These are phyloP conservation scores for Leishmania tarentolae DNA, from an alignment of 208 protist species.

Conservation along the genomic window DNA sequence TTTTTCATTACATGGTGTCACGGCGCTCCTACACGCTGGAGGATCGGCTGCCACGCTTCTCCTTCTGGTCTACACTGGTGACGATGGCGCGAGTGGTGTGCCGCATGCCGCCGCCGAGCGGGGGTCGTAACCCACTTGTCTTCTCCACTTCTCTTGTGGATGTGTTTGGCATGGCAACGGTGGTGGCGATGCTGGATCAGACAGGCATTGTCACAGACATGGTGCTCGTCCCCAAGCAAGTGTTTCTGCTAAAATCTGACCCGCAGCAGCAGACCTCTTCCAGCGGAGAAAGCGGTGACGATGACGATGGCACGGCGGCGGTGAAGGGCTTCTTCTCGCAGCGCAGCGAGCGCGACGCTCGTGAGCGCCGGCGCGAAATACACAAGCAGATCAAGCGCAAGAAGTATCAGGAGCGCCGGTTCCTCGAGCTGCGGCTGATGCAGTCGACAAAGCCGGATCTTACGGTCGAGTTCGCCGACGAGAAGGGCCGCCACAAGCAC, in stretches of 20 bases:
- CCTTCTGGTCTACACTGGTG: slow-evolving; percentile 56
- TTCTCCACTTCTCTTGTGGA: slow-evolving; percentile 85
- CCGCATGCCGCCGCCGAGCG: slow-evolving; percentile 41
- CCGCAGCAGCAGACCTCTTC: slow-evolving; percentile 45
- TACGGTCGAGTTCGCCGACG: slow-evolving; percentile 78
- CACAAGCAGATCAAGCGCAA: slow-evolving; percentile 69
- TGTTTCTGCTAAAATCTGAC: slow-evolving; percentile 64
- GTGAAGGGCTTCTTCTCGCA: slow-evolving; percentile 31
- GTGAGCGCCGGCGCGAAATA: slow-evolving; percentile 66
- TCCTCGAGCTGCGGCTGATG: slow-evolving; percentile 67
- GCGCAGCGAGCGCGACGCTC: slow-evolving; percentile 43
- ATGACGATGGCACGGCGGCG: background rate
- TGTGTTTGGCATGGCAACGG: slow-evolving; percentile 79
- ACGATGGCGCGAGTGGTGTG: slow-evolving; percentile 61
- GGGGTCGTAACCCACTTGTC: slow-evolving; percentile 62
- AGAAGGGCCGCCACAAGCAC: slow-evolving; percentile 40
- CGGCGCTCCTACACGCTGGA: slow-evolving; percentile 64
- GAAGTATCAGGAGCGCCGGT: slow-evolving; percentile 80
- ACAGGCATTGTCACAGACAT: slow-evolving; percentile 90
- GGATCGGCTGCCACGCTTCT: slow-evolving; percentile 82
- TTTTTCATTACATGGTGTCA: slow-evolving; percentile 80
- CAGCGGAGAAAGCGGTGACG: slow-evolving; percentile 53
- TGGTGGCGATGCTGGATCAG: slow-evolving; percentile 84
- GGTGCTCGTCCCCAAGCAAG: slow-evolving; percentile 74
- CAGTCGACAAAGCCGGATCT: slow-evolving; percentile 58